Evolutionary conservation across 352 stramenopile species (phyloP), one percentile per base, ranked within the genome.

Genomic region (Phytophthora litchii): DNA sequence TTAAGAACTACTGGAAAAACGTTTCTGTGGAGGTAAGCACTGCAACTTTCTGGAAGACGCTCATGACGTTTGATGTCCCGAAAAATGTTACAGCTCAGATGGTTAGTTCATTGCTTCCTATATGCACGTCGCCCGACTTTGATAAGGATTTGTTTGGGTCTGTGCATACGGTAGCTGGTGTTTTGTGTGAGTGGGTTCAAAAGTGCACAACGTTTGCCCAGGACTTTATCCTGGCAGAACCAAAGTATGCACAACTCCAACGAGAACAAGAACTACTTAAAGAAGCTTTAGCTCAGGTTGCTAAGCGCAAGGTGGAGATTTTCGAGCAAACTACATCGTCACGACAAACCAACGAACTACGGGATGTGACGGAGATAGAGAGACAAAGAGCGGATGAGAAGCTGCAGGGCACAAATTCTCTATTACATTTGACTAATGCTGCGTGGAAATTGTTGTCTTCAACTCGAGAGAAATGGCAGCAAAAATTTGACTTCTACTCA

Each of bases 1-100:
- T 91, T 23, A 85, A 90, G 70, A 77, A 92, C 44, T 93, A 92
- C 37, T 90, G 82, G 80, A 48, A 82, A 21, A 82, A 71, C 7
- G 41, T 76, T 4, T 72, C 69, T 1, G 5, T 47, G 3, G 53
- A 55, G 12, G 70, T 87, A 61, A 63, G 70, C 16, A 74, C 55
- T 0, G 23, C 47, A 3, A 55, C n/a, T 2, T 89, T 91, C 23
- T 91, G 82, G 82, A 31, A 74, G 8, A 68, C 61, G 9, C 35
- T 89, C 1, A 48, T 62, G 4, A 46, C 47, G 7, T 90, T 85
- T 61, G 71, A 89, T 11, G 68, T 87, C 10, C 64, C 67, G 0
- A 44, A 35, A 6, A 36, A 58, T 11, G 68, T 82, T 14, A 74
- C 64, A 12, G 80, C 86, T 32, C 74, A 77, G n/a, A 67, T 89